Evolutionary conservation across 2,329 filamentous ascomycete genomes (phyloP), one percentile per base, ranked within the genome.

Genomic region (Monilinia fructicola): DNA sequence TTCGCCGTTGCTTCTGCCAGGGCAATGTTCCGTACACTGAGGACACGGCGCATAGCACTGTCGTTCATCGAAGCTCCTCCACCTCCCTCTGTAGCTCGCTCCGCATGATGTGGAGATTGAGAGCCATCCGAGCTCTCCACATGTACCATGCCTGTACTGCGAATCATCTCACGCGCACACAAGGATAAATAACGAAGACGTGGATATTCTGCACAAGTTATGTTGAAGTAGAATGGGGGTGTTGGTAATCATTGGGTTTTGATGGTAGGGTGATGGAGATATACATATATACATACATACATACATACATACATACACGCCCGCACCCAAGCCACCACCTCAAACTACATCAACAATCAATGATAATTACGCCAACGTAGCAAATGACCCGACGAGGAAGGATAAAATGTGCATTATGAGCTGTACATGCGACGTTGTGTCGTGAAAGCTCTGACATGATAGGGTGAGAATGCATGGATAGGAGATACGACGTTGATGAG

Each of bases 1-100:
- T 53, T 65, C 2, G 54, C 64, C 2, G 54, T 65, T 4, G 54
- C 64, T 44, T 65, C 46, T 18, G 64, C 54, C 1, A 65, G 35
- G 3, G 54, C 46, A 12, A 65, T 48, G 4, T 35, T 60, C 42
- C 44, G 44, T 12, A 65, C 64, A 23, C 14, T 65, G 44, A 21
- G 44, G 0, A 65, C 28, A 7, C 16, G 26, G 0, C 31, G 54
- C 42, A 16, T 54, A 46, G 31, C 31, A 35, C 5, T 35, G 5
- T 35, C 7, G 38, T 53, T 50, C 31, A 38, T 40, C 26, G 38
- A 44, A 26, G n/a, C n/a, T n/a, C n/a, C n/a, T 14, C 9, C 11
- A 38, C 14, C 18, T 28, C n/a, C 10, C 35, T 16, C 11, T n/a
- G 52, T 3, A 3, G 28, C 12, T 28, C 14, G 10, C 1, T 53